These are phyloP conservation scores for Zalaria obscura DNA, from an alignment of 2,329 filamentous ascomycete genomes.

Conservation along the genomic window DNA sequence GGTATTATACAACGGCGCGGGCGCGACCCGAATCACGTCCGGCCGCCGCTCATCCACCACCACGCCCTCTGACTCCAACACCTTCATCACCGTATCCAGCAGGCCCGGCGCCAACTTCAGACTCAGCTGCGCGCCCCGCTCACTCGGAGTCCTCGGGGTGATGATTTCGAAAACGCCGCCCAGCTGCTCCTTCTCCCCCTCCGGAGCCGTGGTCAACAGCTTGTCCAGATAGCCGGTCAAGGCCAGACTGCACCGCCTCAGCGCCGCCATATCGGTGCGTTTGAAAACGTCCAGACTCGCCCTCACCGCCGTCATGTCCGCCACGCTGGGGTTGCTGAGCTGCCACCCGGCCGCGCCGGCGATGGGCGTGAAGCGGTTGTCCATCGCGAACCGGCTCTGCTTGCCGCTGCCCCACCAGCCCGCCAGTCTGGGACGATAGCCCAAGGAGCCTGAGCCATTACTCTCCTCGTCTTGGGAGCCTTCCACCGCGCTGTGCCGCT, in stretches of 20 bases:
- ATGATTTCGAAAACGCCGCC: conserved; percentile 36
- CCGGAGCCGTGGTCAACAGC: conserved; percentile 34
- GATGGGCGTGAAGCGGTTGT: conserved; percentile 64
- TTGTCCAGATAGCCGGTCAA: conserved; percentile 66
- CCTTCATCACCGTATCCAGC: conserved; percentile 51
- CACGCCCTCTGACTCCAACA: conserved; percentile 53
- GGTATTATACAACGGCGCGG: conserved; percentile 70
- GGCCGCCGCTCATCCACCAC: conserved; percentile 75
- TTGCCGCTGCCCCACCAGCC: conserved; percentile 87
- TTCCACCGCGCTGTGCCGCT: conserved; percentile 50
- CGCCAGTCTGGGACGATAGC: conserved; percentile 51
- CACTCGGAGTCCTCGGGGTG: conserved; percentile 52
- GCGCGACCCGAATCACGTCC: conserved; percentile 71
- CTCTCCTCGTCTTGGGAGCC: conserved; percentile 3
- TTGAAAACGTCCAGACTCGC: conserved; percentile 63
- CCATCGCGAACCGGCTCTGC: conserved; percentile 65
- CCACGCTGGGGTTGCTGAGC: conserved; percentile 67
- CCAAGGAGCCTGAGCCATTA: conserved; percentile 17
- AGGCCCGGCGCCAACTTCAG: conserved; percentile 53
- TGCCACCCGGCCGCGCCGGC: conserved; percentile 70
- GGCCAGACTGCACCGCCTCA: conserved; percentile 57
- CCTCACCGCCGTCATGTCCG: conserved; percentile 63
- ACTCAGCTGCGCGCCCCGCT: conserved; percentile 69
- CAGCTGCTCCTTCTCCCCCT: conserved; percentile 5
- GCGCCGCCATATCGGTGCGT: conserved; percentile 51